A percentile compares a stretch with the other conserved stretches of the same genome.
phyloP scores from a whole-genome alignment of 371 early-diverging fungal species.

The Cokeromyces recurvatus region DNA sequence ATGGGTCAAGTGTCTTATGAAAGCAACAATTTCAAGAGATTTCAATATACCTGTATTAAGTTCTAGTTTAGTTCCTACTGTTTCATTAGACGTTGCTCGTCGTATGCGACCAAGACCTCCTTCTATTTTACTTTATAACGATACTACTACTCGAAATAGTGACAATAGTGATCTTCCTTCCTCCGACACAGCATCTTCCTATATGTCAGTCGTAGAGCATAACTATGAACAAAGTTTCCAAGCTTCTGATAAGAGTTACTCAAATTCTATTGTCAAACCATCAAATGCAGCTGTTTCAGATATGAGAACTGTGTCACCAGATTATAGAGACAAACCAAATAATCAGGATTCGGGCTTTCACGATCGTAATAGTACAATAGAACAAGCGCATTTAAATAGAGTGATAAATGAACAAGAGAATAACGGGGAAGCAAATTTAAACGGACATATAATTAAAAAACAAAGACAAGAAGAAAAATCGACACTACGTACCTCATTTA shows the following conservation, averaged over 20 bases:
- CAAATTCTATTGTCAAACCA: not conserved
- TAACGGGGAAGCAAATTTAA: not conserved
- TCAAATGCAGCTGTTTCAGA: not conserved
- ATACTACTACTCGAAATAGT: too few species aligned
- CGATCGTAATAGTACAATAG: not conserved
- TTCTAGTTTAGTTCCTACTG: slow-evolving; percentile 58
- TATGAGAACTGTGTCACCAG: not conserved
- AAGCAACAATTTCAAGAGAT: slow-evolving; percentile 62
- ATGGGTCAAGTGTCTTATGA: slow-evolving; percentile 63
- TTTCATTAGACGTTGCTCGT: slow-evolving; percentile 58
- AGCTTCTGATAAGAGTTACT: not conserved
- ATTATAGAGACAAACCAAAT: not conserved
- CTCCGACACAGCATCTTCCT: too few species aligned
- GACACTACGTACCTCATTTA: not conserved
- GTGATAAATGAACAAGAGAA: not conserved
- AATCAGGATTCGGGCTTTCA: slow-evolving; percentile 6
- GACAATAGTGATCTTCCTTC: not conserved
- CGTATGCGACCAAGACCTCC: slow-evolving; percentile 64
- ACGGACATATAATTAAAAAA: not conserved
- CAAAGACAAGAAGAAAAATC: not conserved
- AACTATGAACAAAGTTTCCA: not conserved
- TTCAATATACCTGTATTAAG: slow-evolving; percentile 58
- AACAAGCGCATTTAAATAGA: not conserved
- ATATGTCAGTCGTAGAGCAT: too few species aligned
- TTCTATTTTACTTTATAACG: slow-evolving; percentile 29